Base-by-base conservation (phyloP, 1,284 basidiomycete species). In the Ceratobasidium sp. region DNA sequence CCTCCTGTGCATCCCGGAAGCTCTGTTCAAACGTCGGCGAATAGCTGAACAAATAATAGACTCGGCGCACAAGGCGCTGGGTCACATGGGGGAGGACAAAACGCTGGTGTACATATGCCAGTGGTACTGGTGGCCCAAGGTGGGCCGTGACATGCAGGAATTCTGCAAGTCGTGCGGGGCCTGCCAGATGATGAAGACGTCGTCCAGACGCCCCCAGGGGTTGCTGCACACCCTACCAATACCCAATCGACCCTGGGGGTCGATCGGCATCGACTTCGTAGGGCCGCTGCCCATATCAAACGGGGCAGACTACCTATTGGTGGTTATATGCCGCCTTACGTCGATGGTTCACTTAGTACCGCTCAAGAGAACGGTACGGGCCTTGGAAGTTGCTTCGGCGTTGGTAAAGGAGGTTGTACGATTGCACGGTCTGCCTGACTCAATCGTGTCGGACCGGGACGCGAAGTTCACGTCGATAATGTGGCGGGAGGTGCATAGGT, bases 251-350 rank as follows among this genome's bases (percentile, higher is more conserved):
- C 83, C 84, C 8, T 86, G 84, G 84, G 79, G 84, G 64, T 73
- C 79, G 0, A 82, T 87, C 4, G 82, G 83, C 0, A 82, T 87
- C 11, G 85, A 87, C 67, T 87, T 87, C 71, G 81, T 87, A 0
- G 84, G 85, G 1, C 84, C 83, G 0, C 75, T 87, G 0, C 85
- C 83, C 0, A 65, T 76, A 6, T 83, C 82, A 0, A 72, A 69
- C 0, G 82, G 81, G 71, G 29, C 80, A 4, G 76, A 84, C 65
- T 80, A 82, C 0, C 75, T 79, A 0, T 85, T 81, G 76, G 82
- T 87, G 76, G 75, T 86, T 0, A 84, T 85, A 0, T 80, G 83
- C 77, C 80, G 81, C 7, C 75, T 85, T 1, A 81, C 82, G 5
- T 79, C 79, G 0, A 83, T 84, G 79, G 79, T 84, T 0, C 83